Evolutionary conservation across 257 asterid species (phyloP), one percentile per base, ranked within the genome.

Genomic region (Solanum ahanhuiri): DNA sequence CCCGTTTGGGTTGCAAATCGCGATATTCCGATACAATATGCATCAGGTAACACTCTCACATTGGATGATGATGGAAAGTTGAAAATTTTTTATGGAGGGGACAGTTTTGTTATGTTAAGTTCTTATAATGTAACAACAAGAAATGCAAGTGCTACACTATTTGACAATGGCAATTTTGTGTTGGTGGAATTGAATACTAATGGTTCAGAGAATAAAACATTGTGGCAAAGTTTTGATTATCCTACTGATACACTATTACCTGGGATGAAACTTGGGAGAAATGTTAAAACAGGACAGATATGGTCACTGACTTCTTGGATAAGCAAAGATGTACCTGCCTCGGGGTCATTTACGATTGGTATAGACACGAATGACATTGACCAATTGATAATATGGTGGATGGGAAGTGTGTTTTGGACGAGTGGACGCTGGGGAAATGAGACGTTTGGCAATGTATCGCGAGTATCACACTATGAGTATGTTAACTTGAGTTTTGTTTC

Each of bases 191-290:
- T 63, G 83, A 71, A 86, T 22, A 60, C 17, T 30, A 48, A 87
- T 57, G 90, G 88, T 22, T 89, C 90, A 7, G 85, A 25, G n/a
- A 71, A 35, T 4, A 2, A 22, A 33, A 87, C 67, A 34, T 41
- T 87, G 81, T 89, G 91, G 90, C 91, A 87, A 39, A 89, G 91
- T 63, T 89, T 89, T 28, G 91, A 89, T 84, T 58, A 86, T 70
- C 90, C 91, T 12, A 86, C 88, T 18, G 90, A 89, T 73, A 86
- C 91, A 10, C 41, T 86, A 10, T 75, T 89, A 81, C 90, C 90
- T 12, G 90, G 91, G 60, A 87, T 89, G 91, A 88, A 84, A 82
- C 83, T 88, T 7, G 90, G 90, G 9, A 20, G 76, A 63, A 85
- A 86, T 81, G 43, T 81, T 67, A 88, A 45, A 83, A 88, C 90